Percentiles rank a stretch among this genome's conserved stretches.
Conservation (phyloP, 805 yeast genomes). For the Wickerhamomyces queroliae region DNA sequence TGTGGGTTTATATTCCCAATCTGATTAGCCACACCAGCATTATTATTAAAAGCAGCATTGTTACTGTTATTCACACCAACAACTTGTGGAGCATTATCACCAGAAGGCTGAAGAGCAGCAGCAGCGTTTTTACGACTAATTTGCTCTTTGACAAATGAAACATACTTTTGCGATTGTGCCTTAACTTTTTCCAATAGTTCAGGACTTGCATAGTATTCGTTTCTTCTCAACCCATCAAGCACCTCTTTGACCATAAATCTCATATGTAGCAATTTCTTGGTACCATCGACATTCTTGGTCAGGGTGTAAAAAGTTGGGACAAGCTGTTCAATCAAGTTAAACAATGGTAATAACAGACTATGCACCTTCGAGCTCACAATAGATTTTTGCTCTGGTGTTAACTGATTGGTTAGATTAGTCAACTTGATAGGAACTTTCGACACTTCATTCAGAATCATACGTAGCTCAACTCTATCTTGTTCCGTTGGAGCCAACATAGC, state of each 20-base stretch:
- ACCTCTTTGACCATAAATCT: slow-evolving; percentile 75
- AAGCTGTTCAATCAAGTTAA: slow-evolving; percentile 65
- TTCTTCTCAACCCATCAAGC: slow-evolving; percentile 60
- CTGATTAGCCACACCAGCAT: slow-evolving; percentile 9
- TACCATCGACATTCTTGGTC: slow-evolving; percentile 70
- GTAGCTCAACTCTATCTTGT: slow-evolving; percentile 57
- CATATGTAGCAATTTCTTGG: slow-evolving; percentile 71
- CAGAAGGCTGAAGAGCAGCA: slow-evolving; percentile 26
- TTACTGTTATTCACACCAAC: slow-evolving; percentile 18
- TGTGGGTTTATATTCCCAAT: slow-evolving; percentile 14
- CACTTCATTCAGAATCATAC: slow-evolving; percentile 64
- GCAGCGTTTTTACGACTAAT: slow-evolving; percentile 27
- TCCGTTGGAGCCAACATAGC: slow-evolving; percentile 37
- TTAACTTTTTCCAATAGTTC: slow-evolving; percentile 66
- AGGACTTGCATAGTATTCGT: slow-evolving; percentile 64
- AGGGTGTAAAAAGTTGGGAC: slow-evolving; percentile 74
- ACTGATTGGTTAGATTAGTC: slow-evolving; percentile 55
- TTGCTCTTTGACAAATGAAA: slow-evolving; percentile 68
- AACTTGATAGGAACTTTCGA: slow-evolving; percentile 59
- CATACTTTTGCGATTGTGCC: slow-evolving; percentile 67
- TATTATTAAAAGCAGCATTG: slow-evolving; percentile 6
- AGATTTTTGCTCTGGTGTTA: slow-evolving; percentile 60
- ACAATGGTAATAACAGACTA: slow-evolving; percentile 43
- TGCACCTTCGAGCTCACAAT: slow-evolving; percentile 49
- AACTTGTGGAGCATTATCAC: slow-evolving; percentile 10